These are phyloP conservation scores for Hebeloma cylindrosporum DNA, from an alignment of 768 basidiomycete genomes.

Conservation along the genomic window DNA sequence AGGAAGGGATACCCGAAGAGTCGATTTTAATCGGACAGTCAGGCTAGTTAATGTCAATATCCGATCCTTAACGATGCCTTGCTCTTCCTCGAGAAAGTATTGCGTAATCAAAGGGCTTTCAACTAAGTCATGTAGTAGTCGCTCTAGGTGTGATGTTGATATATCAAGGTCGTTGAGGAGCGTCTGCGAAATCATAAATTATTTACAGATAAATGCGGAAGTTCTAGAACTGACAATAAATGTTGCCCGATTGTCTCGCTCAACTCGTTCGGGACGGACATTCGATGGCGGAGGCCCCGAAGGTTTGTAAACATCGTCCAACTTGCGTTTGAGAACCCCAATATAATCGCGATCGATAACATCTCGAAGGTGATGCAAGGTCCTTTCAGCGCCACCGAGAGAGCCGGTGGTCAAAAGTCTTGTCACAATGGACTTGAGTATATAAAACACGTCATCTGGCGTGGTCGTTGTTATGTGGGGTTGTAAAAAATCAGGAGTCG, in stretches of 20 bases:
- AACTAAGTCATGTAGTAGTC: constrained; percentile 66
- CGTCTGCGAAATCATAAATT: constrained; percentile 53
- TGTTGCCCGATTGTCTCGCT: constrained; percentile 73
- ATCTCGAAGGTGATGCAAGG: constrained; percentile 63
- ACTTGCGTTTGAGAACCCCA: constrained; percentile 74
- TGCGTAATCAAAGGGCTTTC: constrained; percentile 58
- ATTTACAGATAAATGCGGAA: background rate
- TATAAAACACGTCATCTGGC: constrained; percentile 95
- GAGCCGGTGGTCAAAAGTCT: constrained; percentile 81
- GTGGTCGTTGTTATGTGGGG: constrained; percentile 67
- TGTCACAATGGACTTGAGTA: constrained; percentile 80
- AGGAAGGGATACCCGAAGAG: constrained; percentile 58
- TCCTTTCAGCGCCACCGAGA: constrained; percentile 52
- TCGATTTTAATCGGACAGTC: constrained; percentile 64
- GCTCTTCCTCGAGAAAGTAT: constrained; percentile 63
- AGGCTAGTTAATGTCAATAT: constrained; percentile 54
- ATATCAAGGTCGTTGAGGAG: constrained; percentile 93
- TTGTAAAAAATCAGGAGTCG: constrained; percentile 68
- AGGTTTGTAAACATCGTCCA: constrained; percentile 84
- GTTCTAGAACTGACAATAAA: constrained; percentile 71
- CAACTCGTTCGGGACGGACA: constrained; percentile 68
- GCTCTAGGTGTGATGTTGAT: constrained; percentile 86
- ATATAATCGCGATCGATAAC: constrained; percentile 84
- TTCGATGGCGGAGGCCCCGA: constrained; percentile 41
- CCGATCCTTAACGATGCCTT: constrained; percentile 45